Evolutionary conservation across 2,329 filamentous ascomycete genomes (phyloP), one percentile per base, ranked within the genome.

Genomic region (Cladosporium sp.): DNA sequence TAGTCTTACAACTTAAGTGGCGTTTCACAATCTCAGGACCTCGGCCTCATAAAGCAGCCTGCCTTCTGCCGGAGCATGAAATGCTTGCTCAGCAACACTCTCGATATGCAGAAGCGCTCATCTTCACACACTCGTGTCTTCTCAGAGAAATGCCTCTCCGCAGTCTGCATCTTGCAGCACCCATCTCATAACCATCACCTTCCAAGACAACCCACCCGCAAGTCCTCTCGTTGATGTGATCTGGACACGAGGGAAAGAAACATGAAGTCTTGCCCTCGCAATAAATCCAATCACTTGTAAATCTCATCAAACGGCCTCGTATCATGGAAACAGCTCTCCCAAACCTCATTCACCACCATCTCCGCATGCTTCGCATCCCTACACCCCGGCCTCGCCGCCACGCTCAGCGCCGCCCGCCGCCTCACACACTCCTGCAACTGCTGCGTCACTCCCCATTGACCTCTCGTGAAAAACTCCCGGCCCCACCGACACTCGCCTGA

Each of bases 221-320:
- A 24, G 24, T 24, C 24, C 24, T 24, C 24, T 24, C 24, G 24
- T 24, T 24, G 24, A 24, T 24, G 24, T 24, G 24, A 24, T 24
- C 24, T 24, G 24, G 24, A 24, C 24, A 24, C 24, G 24, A 24
- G 24, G 24, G 24, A 24, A 24, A 24, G 24, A 24, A 24, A 24
- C 24, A 24, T 24, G 24, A 24, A 24, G 24, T 24, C 24, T 24
- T 24, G 24, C 24, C 24, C 24, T 24, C 24, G 24, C 24, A 24
- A 24, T 24, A 24, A 24, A 24, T 24, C 24, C 24, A 24, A 24
- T 24, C 24, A 94, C 78, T 92, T 89, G 78, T 97, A 99, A 63
- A 99, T 93, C 78, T 98, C 94, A 78, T 98, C 93, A 79, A 99
- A 99, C 2, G 95, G 95, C 74, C 95, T 85, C 4, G 94, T 98